These are phyloP conservation scores for Petrea volubilis DNA, from an alignment of 257 asterid genomes.

Conservation along the genomic window DNA sequence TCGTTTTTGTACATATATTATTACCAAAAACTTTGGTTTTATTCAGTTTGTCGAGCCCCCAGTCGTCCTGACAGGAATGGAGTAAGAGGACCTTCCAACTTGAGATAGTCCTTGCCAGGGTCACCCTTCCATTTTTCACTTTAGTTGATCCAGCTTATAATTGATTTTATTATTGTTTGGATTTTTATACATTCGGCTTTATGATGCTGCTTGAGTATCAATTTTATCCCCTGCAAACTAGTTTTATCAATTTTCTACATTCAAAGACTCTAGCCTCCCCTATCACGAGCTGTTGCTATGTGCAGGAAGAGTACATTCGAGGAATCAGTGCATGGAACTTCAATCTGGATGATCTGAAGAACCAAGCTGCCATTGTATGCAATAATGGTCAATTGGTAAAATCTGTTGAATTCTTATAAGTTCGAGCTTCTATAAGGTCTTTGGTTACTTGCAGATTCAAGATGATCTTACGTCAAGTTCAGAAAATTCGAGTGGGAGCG, in stretches of 20 bases:
- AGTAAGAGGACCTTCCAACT: no score
- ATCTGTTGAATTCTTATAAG: conserved; percentile 17
- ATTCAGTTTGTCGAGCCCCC: no score
- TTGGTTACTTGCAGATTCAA: conserved; percentile 56
- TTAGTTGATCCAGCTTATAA: no score
- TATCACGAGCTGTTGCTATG: conserved; percentile 19
- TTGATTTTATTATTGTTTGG: no score
- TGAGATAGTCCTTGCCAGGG: no score
- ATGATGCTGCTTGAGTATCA: no score
- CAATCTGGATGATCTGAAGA: conserved; percentile 87
- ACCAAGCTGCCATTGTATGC: conserved; percentile 83
- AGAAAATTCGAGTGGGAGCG: conserved; percentile 48
- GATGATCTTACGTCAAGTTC: conserved; percentile 55
- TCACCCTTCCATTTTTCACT: no score
- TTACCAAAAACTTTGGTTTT: neutral
- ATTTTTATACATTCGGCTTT: no score
- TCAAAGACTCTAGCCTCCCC: no score
- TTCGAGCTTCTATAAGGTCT: neutral
- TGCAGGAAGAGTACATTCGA: conserved; percentile 94
- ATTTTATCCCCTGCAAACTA: no score
- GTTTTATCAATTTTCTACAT: no score
- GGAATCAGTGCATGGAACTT: conserved; percentile 98
- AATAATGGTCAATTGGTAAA: conserved; percentile 13
- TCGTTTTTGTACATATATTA: neutral
- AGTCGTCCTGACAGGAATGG: no score